These are phyloP conservation scores for Phyllosticta citribraziliensis DNA, from an alignment of 2,329 filamentous ascomycete species.

Conservation along the genomic window DNA sequence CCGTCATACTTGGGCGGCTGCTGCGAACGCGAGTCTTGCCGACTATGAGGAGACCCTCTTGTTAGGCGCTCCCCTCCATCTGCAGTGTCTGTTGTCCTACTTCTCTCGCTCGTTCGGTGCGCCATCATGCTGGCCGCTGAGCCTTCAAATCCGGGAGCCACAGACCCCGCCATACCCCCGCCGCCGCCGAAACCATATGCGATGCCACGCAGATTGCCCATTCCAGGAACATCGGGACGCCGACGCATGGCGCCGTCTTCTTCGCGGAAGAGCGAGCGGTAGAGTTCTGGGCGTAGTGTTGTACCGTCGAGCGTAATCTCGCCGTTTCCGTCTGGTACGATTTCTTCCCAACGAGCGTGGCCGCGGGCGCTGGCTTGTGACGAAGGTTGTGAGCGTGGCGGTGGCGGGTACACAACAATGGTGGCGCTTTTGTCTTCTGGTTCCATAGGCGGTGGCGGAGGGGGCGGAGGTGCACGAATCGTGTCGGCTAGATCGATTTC, in stretches of 20 bases:
- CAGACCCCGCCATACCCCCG: constrained; percentile 1
- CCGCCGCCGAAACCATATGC: constrained; percentile 4
- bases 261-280: not conserved
- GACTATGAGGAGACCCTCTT: not conserved
- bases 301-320: not conserved
- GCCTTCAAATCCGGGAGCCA: not conserved
- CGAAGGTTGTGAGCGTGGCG: not conserved
- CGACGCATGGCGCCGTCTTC: not conserved
- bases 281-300: not conserved
- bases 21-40: not conserved
- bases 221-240: not conserved
- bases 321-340: constrained; percentile 2
- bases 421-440: not conserved
- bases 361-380: not conserved
- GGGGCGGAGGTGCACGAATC: not conserved
- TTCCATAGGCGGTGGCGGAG: not conserved
- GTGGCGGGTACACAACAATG: not conserved
- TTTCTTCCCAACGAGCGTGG: constrained; percentile 7
- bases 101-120: not conserved
- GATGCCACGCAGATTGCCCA: not conserved
- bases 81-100: not conserved
- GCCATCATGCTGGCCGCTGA: not conserved
- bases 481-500: not conserved
- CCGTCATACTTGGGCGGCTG: not conserved
- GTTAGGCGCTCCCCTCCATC: not conserved